These are phyloP conservation scores for Medicago ruthenica DNA, from an alignment of 306 rosid genomes.

Conservation along the genomic window DNA sequence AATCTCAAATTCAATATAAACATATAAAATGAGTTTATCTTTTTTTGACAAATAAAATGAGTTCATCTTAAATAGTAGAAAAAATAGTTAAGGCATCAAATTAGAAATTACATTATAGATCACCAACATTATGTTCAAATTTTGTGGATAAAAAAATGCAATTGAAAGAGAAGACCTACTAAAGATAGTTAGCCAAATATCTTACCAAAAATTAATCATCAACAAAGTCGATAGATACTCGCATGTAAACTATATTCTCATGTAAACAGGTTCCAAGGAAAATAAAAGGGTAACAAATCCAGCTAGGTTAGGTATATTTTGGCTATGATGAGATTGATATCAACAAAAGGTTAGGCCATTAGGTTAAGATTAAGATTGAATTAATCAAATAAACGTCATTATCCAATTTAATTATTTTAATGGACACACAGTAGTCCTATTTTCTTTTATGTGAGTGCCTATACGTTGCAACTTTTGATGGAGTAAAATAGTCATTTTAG, in stretches of 20 bases:
- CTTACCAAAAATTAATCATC: not conserved
- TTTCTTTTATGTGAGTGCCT: slow-evolving; percentile 32
- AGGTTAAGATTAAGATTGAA: slow-evolving; percentile 42
- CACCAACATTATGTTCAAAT: not conserved
- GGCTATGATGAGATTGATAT: slow-evolving; percentile 22
- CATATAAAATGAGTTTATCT: slow-evolving; percentile 17
- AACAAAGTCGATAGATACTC: not conserved
- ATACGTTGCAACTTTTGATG: slow-evolving; percentile 48
- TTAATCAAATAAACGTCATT: not conserved
- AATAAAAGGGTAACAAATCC: not conserved
- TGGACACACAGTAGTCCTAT: slow-evolving; percentile 14
- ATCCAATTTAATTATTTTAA: slow-evolving; percentile 32
- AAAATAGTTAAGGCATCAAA: slow-evolving; percentile 4
- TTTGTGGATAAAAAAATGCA: not conserved
- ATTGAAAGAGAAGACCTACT: not conserved
- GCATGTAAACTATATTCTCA: too few relatives aligned
- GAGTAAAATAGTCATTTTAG: slow-evolving; percentile 42
- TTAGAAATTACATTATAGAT: slow-evolving; percentile 13
- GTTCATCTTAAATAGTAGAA: slow-evolving; percentile 7
- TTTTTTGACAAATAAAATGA: not conserved
- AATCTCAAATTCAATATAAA: slow-evolving; percentile 16
- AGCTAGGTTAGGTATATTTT: slow-evolving; percentile 25
- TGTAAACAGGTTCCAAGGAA: too few relatives aligned
- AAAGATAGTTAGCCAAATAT: not conserved
- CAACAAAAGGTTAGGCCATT: slow-evolving; percentile 38